Base-by-base conservation (phyloP, 139 green algal genomes). In the Closterium sp. region DNA sequence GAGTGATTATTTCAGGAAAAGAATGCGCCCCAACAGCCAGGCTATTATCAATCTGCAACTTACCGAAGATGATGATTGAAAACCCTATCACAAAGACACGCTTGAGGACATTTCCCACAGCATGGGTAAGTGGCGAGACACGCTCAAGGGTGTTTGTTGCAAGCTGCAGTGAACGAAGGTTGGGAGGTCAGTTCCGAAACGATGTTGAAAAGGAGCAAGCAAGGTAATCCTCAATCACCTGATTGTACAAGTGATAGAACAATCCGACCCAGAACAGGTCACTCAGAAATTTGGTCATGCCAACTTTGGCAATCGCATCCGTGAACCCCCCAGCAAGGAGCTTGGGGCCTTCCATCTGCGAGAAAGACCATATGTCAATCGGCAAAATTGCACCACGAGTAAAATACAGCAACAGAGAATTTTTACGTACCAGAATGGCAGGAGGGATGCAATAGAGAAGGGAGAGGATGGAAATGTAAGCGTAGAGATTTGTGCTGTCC, bases 21-120 rank as follows among this genome's bases (percentile, higher is more conserved):
- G 1, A 30, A 28, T 87, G 19, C 7, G 19, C 1, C 5, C 79
- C 27, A 87, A 28, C 27, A n/a, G 79, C n/a, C 6, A 30, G 27
- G 79, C 27, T 38, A 4, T 30, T 21, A 30, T 87, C 27, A 87
- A 30, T 9, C 11, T 87, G 79, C 79, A 87, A 89, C 86, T 90
- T 79, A 93, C 91, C 91, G 96, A 98, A 98, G 85, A 97, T 21
- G 10, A 98, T 95, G 21, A 98, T 98, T 32, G 97, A 98, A 91
- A 93, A 96, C 90, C 96, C 96, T 95, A 99, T 99, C 95, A 99
- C 99, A 93, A 97, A 97, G 79, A 99, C 95, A 90, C 98, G 96
- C 97, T 99, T 99, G 73, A 99, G 97, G n/a, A 99, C 98, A 96
- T 99, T 99, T 97, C 98, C 99, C 86, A 99, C 98, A 90, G 98